These are phyloP conservation scores for Epichloe hybrida DNA, from an alignment of 2,329 filamentous ascomycete species.

Conservation along the genomic window DNA sequence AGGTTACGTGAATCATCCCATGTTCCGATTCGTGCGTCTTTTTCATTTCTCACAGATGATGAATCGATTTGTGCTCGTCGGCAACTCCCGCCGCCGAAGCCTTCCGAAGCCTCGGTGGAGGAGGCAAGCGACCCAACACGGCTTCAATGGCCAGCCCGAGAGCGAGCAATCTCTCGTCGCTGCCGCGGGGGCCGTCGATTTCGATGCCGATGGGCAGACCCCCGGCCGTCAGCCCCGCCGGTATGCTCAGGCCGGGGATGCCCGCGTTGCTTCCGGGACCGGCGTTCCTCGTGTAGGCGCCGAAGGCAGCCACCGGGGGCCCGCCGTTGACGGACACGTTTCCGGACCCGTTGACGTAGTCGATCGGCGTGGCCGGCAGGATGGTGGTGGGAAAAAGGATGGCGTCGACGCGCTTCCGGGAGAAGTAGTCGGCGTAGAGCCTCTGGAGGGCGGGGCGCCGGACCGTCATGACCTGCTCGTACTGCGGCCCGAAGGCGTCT, in stretches of 20 bases:
- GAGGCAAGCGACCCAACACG: conserved; percentile 6
- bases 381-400: conserved; percentile 9
- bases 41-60: no score
- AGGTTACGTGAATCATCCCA: no score
- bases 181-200: conserved; percentile 8
- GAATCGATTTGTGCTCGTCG: neutral
- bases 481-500: conserved; percentile 1
- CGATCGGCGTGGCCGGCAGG: conserved; percentile 8
- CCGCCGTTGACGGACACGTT: conserved; percentile 9
- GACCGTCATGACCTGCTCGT: conserved; percentile 6
- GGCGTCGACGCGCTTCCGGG: conserved; percentile 3
- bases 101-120: neutral
- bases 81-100: neutral
- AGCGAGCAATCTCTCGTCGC: conserved; percentile 5
- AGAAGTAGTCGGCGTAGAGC: conserved; percentile 7
- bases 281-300: conserved; percentile 5
- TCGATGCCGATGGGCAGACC: conserved; percentile 9
- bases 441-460: conserved; percentile 8
- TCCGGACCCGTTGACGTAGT: conserved; percentile 6
- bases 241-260: conserved; percentile 8
- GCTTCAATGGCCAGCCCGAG: conserved; percentile 8
- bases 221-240: conserved; percentile 3
- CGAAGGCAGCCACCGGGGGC: conserved; percentile 6
- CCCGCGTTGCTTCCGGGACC: conserved; percentile 9
- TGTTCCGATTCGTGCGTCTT: no score